phyloP scores from a whole-genome alignment of 495 filamentous ascomycete species.

The Penicillium verhagenii region DNA sequence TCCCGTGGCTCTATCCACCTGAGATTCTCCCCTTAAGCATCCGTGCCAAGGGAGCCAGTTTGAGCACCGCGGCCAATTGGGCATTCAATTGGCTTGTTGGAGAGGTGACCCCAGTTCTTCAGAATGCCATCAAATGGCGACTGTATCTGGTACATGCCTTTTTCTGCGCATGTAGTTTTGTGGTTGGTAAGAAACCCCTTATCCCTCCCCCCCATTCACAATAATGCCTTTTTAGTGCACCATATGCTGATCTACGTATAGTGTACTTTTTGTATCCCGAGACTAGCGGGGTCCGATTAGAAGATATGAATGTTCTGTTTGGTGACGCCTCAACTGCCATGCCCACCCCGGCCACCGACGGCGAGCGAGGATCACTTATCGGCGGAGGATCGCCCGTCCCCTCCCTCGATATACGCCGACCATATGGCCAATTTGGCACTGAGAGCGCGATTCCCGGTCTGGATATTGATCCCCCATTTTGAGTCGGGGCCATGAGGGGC shows the following conservation, averaged over 20 bases:
- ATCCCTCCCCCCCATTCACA: background rate
- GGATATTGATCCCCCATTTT: slow-evolving; percentile 68
- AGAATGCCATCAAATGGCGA: slow-evolving; percentile 87
- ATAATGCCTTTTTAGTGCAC: background rate
- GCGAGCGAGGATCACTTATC: slow-evolving; percentile 74
- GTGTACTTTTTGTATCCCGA: slow-evolving; percentile 98
- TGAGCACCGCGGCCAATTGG: slow-evolving; percentile 97
- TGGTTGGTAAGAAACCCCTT: slow-evolving; percentile 71
- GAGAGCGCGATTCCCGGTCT: slow-evolving; percentile 69
- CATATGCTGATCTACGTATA: slow-evolving; percentile 27
- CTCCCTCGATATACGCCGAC: slow-evolving; percentile 68
- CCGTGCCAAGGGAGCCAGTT: slow-evolving; percentile 92
- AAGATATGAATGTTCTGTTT: slow-evolving; percentile 93
- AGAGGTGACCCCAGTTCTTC: slow-evolving; percentile 87
- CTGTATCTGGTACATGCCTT: slow-evolving; percentile 95
- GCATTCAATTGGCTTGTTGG: slow-evolving; percentile 98
- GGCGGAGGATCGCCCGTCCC: slow-evolving; percentile 71
- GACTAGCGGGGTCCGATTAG: slow-evolving; percentile 88
- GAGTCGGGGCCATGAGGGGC: slow-evolving; percentile 30
- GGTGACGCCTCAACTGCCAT: slow-evolving; percentile 83
- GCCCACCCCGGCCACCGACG: slow-evolving; percentile 66
- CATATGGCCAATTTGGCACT: slow-evolving; percentile 47
- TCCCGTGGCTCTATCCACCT: slow-evolving; percentile 96
- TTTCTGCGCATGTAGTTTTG: slow-evolving; percentile 94
- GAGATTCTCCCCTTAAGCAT: slow-evolving; percentile 97